These are phyloP conservation scores for Coprinellus aureogranulatus DNA, from an alignment of 768 basidiomycete species.

Conservation along the genomic window DNA sequence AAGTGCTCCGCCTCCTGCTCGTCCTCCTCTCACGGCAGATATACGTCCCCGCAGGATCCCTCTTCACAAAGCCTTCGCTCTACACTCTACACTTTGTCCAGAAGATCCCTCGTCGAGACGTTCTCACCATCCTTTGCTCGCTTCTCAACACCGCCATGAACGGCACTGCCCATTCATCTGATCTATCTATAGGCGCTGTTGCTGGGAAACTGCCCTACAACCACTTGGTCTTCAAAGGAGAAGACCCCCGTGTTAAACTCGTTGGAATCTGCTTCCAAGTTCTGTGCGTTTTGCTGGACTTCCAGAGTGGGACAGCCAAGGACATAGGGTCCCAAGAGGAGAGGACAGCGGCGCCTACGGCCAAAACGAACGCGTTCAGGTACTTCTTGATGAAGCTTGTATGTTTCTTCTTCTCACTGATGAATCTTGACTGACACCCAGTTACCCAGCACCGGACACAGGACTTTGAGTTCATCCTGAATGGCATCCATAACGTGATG, in stretches of 20 bases:
- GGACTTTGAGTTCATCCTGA: conserved; percentile 83
- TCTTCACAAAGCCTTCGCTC: conserved; percentile 71
- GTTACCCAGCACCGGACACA: conserved; percentile 72
- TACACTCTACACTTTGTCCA: conserved; percentile 80
- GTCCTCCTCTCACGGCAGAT: conserved; percentile 89
- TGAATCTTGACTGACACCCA: neutral
- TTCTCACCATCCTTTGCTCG: conserved; percentile 92
- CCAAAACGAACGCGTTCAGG: conserved; percentile 82
- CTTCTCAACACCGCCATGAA: conserved; percentile 88
- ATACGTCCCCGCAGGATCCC: conserved; percentile 67
- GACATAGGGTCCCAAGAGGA: conserved; percentile 51
- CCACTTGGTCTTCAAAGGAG: conserved; percentile 87
- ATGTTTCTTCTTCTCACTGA: conserved; percentile 28
- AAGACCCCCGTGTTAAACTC: conserved; percentile 71
- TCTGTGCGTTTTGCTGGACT: conserved; percentile 73
- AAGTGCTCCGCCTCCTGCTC: conserved; percentile 86
- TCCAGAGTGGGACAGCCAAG: conserved; percentile 72
- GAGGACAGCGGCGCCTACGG: conserved; percentile 47
- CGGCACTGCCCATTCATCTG: conserved; percentile 45
- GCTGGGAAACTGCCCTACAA: conserved; percentile 85
- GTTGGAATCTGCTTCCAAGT: conserved; percentile 76
- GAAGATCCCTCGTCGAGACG: conserved; percentile 70
- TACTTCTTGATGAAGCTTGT: conserved; percentile 91
- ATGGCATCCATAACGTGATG: conserved; percentile 65
- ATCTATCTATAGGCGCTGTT: conserved; percentile 58